Evolutionary conservation across 192 early-diverging fungal species (phyloP), one percentile per base, ranked within the genome.

Genomic region (Coemansia sp.): DNA sequence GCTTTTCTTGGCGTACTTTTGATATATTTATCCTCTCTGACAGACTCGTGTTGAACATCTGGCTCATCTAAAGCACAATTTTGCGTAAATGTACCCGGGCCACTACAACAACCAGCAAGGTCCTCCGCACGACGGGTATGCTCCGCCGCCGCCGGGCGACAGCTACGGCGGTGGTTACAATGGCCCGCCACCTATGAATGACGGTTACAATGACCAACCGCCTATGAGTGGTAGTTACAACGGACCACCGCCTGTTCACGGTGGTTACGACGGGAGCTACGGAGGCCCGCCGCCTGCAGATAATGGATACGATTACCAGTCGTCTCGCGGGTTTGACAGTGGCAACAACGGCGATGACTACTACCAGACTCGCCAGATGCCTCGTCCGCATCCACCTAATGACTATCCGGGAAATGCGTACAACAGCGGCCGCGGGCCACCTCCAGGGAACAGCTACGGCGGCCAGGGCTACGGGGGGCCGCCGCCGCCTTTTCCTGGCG

Each of bases 31-130:
- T 38, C 12, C 4, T 15, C 12, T 15, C 4, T 42, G 10, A 15
- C 15, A 15, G 15, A 42, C 40, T 15, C 10, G 10, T 42, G 40
- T 15, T 15, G 3, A 42, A 15, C 40, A 42, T 42, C 40, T 42
- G 40, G 12, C 40, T 42, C 40, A 42, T 37, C 40, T 12, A 20
- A 42, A 42, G 40, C 40, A 42, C 8, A 47, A 6, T 54, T 19
- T 28, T 42, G 40, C 36, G 23, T 10, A 22, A 68, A 81, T 82
- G 79, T 73, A 60, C 38, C 70, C 73, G 4, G 72, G 79, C 25
- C 55, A 73, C 37, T 58, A 68, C 42, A 42, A 72, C 52, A 64
- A 69, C 54, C 51, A 69, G 62, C 66, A 57, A 23, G 36, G 64
- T 31, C 60, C 56, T 55, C 55, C 63, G 44, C 31, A 37, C 28